phyloP scores from a whole-genome alignment of 148 eudicot genomes.

The Nepenthes mirabilis region DNA sequence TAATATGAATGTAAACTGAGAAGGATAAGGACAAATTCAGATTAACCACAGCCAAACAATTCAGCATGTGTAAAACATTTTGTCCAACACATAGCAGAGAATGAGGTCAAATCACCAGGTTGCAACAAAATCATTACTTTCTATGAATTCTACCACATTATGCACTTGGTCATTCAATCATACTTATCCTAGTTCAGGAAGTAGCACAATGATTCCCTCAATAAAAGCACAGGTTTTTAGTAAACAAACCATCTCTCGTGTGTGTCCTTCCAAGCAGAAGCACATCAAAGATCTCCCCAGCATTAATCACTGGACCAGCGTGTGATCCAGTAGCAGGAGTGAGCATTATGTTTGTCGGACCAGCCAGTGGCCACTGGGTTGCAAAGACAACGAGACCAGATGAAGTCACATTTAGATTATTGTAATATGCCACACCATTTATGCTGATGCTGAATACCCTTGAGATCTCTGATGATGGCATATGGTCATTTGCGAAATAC shows the following conservation, averaged over 20 bases:
- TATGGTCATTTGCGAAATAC: conserved; percentile 65
- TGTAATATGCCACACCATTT: conserved; percentile 46
- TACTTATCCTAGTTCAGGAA: neutral
- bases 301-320: conserved; percentile 67
- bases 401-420: conserved; percentile 39
- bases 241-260: conserved; percentile 55
- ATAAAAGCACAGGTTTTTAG: neutral
- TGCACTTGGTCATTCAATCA: neutral
- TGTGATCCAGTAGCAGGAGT: conserved; percentile 51
- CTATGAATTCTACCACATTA: too few relatives aligned
- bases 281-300: conserved; percentile 63
- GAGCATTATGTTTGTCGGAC: conserved; percentile 48
- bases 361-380: conserved; percentile 75
- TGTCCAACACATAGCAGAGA: neutral
- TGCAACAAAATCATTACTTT: neutral
- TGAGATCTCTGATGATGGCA: conserved; percentile 25
- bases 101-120: neutral
- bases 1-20: too few relatives aligned
- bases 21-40: too few relatives aligned
- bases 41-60: neutral
- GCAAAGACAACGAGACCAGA: conserved; percentile 67
- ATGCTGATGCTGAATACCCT: conserved; percentile 50
- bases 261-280: conserved; percentile 53
- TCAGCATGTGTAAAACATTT: neutral
- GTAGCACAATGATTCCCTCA: neutral